phyloP scores from a whole-genome alignment of 768 basidiomycete species.

The Mycena latifolia region DNA sequence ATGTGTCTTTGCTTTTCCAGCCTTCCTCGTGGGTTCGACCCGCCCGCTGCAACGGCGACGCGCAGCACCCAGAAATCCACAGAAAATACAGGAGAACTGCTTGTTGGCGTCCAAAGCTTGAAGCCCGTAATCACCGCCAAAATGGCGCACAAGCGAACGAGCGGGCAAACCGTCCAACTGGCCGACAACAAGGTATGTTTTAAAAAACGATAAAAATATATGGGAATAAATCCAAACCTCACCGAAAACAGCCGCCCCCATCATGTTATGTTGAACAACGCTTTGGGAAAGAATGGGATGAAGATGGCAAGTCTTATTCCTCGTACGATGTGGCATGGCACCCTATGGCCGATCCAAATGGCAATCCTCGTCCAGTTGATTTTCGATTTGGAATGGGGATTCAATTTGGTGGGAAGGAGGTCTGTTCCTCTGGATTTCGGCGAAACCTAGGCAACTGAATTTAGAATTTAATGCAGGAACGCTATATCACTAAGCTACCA shows the following conservation, averaged over 20 bases:
- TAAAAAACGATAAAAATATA: too few species aligned
- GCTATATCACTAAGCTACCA: background rate
- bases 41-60: background rate
- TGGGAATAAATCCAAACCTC: too few species aligned
- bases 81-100: background rate
- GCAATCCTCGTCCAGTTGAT: background rate
- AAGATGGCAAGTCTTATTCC: slow-evolving; percentile 1
- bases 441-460: too few species aligned
- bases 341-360: background rate
- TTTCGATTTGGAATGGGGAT: slow-evolving; percentile 26
- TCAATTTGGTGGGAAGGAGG: slow-evolving; percentile 14
- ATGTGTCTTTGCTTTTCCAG: background rate
- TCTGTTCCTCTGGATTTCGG: background rate
- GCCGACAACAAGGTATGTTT: slow-evolving; percentile 11
- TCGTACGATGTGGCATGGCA: too few species aligned
- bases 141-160: background rate
- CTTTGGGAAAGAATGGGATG: slow-evolving; percentile 6
- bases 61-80: slow-evolving; percentile 1
- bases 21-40: slow-evolving; percentile 18
- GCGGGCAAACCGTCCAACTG: background rate
- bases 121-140: background rate
- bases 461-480: slow-evolving; percentile 15
- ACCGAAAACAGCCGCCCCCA: slow-evolving; percentile 14
- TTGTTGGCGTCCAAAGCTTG: background rate
- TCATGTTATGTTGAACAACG: slow-evolving; percentile 9